Conservation (phyloP, 176 grass and related monocot genomes). For the Themeda triandra region DNA sequence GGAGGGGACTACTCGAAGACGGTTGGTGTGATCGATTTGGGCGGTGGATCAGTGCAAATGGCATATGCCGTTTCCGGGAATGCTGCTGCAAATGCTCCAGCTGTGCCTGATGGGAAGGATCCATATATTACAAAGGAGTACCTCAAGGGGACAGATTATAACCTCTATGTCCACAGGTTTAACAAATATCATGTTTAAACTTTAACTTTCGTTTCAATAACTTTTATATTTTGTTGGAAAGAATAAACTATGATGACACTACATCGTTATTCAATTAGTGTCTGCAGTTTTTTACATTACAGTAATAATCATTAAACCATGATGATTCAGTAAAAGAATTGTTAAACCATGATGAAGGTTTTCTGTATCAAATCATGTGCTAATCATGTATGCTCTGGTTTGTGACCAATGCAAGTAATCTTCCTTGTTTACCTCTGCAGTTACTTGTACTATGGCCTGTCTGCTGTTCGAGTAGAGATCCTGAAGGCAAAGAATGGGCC, state of each 20-base stretch:
- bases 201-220: background rate
- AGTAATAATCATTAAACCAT: background rate
- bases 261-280: background rate
- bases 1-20: conserved; percentile 53
- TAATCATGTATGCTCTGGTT: background rate
- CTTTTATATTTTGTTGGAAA: background rate
- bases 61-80: conserved; percentile 37
- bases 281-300: background rate
- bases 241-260: background rate
- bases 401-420: background rate
- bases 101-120: background rate
- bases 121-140: conserved; percentile 36
- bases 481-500: background rate
- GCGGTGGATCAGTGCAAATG: conserved; percentile 60
- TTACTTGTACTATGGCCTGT: background rate
- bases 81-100: conserved; percentile 45
- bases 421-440: background rate
- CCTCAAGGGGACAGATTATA: conserved; percentile 40
- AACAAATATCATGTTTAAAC: background rate
- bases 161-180: conserved; percentile 58
- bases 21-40: conserved; percentile 48
- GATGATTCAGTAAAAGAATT: background rate
- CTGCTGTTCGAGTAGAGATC: background rate
- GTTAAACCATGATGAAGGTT: background rate
- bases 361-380: background rate